Percentiles rank a stretch among this genome's conserved stretches.
These are phyloP conservation scores for Viola pubescens DNA, from an alignment of 441 rosid species.

Conservation along the genomic window DNA sequence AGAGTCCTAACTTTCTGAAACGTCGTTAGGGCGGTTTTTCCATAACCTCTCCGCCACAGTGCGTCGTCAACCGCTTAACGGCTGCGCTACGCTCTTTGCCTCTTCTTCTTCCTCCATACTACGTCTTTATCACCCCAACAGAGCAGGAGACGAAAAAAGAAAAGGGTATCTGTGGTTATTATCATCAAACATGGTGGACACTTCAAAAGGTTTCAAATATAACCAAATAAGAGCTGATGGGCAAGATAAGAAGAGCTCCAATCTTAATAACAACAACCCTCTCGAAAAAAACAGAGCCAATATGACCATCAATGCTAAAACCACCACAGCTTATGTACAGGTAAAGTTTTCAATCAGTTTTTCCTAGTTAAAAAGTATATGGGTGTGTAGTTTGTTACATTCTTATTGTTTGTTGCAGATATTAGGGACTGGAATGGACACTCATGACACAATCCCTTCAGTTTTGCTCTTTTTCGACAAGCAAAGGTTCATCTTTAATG, in stretches of 20 bases:
- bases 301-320: not conserved
- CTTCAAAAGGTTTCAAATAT: not conserved
- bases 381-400: not conserved
- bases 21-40: too few relatives aligned
- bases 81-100: too few relatives aligned
- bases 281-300: not conserved
- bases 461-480: constrained; percentile 74
- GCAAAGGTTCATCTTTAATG: constrained; percentile 73
- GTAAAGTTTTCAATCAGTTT: not conserved
- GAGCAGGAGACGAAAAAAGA: too few relatives aligned
- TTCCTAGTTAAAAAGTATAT: not conserved
- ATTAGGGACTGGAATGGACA: constrained; percentile 81
- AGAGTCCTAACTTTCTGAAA: too few relatives aligned
- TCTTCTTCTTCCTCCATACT: too few relatives aligned
- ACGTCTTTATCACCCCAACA: too few relatives aligned
- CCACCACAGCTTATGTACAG: not conserved
- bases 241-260: not conserved
- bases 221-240: not conserved
- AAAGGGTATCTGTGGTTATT: too few relatives aligned
- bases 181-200: not conserved
- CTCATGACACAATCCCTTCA: constrained; percentile 74
- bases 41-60: too few relatives aligned
- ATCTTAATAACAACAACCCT: not conserved
- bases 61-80: too few relatives aligned
- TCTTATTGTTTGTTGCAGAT: constrained; percentile 30